These are phyloP conservation scores for Amoebophrya sp. DNA, from an alignment of 169 alveolate species.

Conservation along the genomic window DNA sequence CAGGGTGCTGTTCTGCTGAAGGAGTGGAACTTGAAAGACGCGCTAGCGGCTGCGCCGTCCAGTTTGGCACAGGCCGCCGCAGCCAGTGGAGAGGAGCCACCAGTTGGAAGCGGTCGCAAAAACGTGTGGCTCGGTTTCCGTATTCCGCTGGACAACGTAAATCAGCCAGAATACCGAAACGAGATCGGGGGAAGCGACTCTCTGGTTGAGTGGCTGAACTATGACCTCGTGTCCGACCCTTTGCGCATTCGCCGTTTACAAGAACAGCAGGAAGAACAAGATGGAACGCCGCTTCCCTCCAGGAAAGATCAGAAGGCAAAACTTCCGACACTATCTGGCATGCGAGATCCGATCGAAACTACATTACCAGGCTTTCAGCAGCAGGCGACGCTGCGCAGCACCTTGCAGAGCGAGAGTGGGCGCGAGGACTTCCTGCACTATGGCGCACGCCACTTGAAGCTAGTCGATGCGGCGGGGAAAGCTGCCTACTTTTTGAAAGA, in stretches of 20 bases:
- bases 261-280: not conserved
- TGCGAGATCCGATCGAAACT: no score
- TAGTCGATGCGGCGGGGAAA: not conserved
- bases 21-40: not conserved
- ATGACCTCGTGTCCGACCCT: not conserved
- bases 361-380: not conserved
- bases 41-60: no score
- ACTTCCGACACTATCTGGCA: not conserved
- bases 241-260: not conserved
- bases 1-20: not conserved
- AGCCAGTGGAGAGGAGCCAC: not conserved
- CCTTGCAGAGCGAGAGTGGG: not conserved
- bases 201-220: not conserved
- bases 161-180: not conserved
- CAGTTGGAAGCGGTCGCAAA: not conserved
- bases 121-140: conserved; percentile 15
- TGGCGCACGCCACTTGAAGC: not conserved
- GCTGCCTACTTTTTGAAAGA: not conserved
- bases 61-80: no score
- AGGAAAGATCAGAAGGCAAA: not conserved
- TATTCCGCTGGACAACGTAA: not conserved
- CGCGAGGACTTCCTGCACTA: not conserved
- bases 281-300: no score
- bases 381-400: not conserved
- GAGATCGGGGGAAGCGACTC: not conserved